phyloP scores from a whole-genome alignment of 108 stramenopile genomes.

The Cyclotella sp. region DNA sequence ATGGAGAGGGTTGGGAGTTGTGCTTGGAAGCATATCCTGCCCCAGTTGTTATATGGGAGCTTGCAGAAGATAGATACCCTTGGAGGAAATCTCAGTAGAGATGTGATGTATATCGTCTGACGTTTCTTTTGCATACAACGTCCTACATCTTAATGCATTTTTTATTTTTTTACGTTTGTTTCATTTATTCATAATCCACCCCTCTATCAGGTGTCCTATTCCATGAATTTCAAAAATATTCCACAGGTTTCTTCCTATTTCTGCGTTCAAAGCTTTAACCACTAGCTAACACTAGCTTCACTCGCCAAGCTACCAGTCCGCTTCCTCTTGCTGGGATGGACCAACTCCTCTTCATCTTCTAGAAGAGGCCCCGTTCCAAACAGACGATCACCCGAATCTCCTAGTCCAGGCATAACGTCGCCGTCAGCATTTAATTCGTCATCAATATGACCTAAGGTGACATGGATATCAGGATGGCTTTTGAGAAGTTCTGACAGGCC shows the following conservation, averaged over 20 bases:
- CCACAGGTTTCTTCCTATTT: not conserved
- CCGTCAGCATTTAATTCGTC: conserved; percentile 79
- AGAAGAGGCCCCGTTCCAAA: conserved; percentile 61
- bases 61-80: not conserved
- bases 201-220: not conserved
- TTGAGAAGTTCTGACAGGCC: conserved; percentile 75
- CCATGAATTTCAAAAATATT: not conserved
- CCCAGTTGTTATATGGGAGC: conserved; percentile 2
- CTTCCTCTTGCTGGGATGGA: conserved; percentile 65
- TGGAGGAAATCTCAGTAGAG: not conserved
- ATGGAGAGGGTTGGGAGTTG: conserved; percentile 18
- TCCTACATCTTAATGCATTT: conserved; percentile 7
- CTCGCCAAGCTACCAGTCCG: conserved; percentile 25
- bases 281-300: conserved; percentile 7
- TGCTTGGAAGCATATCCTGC: conserved; percentile 3
- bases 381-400: conserved; percentile 96
- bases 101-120: not conserved
- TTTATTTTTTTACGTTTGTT: not conserved
- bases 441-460: conserved; percentile 91
- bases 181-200: not conserved
- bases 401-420: conserved; percentile 91
- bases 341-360: conserved; percentile 71
- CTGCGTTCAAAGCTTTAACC: not conserved
- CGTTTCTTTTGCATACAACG: too few relatives aligned
- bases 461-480: conserved; percentile 85